Percentiles rank a stretch among this genome's conserved stretches.
These are phyloP conservation scores for Gaeumannomyces tritici DNA, from an alignment of 2,329 filamentous ascomycete genomes.

Conservation along the genomic window DNA sequence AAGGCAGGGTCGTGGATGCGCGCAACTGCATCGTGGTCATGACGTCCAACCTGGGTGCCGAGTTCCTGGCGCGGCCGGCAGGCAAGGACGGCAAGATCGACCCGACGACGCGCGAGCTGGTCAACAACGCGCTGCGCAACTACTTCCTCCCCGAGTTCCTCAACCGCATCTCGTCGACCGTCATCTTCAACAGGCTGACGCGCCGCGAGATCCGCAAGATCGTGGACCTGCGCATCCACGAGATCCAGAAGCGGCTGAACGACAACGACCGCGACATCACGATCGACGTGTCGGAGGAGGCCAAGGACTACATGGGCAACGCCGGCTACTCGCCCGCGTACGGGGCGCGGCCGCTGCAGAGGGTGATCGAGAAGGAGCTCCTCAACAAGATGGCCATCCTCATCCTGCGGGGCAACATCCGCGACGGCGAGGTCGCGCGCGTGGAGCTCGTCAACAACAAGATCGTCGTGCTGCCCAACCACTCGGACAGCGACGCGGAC, in stretches of 20 bases:
- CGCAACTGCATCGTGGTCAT: conserved; percentile 99
- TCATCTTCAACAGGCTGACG: conserved; percentile 97
- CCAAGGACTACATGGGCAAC: conserved; percentile 85
- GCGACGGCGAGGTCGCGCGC: conserved; percentile 73
- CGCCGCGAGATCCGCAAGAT: conserved; percentile 87
- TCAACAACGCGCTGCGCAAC: conserved; percentile 82
- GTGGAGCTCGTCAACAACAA: conserved; percentile 74
- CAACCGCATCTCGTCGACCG: conserved; percentile 90
- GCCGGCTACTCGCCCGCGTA: conserved; percentile 94
- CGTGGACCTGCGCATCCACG: conserved; percentile 76
- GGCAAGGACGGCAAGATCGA: conserved; percentile 79
- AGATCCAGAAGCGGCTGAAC: conserved; percentile 86
- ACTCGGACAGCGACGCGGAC: conserved; percentile 49
- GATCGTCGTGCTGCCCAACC: conserved; percentile 76
- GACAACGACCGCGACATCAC: conserved; percentile 75
- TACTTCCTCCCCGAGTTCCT: conserved; percentile 98
- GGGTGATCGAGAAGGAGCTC: conserved; percentile 94
- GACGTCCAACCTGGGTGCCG: conserved; percentile 95
- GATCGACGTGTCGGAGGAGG: conserved; percentile 76
- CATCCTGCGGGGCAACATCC: conserved; percentile 75
- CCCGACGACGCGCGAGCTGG: conserved; percentile 72
- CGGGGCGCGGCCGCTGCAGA: conserved; percentile 76
- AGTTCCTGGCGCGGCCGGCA: conserved; percentile 76
- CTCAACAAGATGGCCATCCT: conserved; percentile 88
- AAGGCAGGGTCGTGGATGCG: conserved; percentile 89